A percentile compares a stretch with the other conserved stretches of the same genome.
phyloP scores from a whole-genome alignment of 495 filamentous ascomycete species.

The Neurospora sp. region DNA sequence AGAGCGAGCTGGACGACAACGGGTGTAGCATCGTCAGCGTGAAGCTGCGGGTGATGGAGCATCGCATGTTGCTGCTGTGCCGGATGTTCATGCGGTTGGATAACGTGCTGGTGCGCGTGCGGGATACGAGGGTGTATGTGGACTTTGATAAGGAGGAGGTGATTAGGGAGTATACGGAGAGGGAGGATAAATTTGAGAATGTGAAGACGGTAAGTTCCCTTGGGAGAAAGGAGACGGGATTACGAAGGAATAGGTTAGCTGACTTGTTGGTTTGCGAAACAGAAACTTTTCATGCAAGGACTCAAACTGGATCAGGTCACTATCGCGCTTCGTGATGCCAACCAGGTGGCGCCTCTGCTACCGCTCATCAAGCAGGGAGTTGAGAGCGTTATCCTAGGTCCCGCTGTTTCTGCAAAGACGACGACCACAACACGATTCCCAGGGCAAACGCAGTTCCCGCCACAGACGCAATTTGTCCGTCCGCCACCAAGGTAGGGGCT shows the following conservation, averaged over 20 bases:
- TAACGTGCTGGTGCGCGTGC: conserved; percentile 71
- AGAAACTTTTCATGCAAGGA: conserved; percentile 61
- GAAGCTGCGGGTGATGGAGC: conserved; percentile 88
- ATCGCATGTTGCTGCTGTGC: conserved; percentile 68
- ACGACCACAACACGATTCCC: background rate
- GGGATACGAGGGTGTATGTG: conserved; percentile 86
- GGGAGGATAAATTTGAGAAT: conserved; percentile 68
- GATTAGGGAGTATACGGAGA: conserved; percentile 77
- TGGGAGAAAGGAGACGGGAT: background rate
- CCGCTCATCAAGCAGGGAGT: conserved; percentile 52
- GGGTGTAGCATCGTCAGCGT: conserved; percentile 78
- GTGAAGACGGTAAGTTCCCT: conserved; percentile 57
- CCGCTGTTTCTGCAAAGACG: background rate
- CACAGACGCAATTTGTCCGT: background rate
- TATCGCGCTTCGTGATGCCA: conserved; percentile 72
- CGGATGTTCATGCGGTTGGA: conserved; percentile 94
- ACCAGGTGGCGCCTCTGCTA: conserved; percentile 61
- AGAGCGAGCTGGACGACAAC: conserved; percentile 96
- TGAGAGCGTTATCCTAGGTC: conserved; percentile 31
- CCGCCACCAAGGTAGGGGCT: background rate
- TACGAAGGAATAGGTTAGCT: no score
- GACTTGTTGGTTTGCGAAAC: background rate
- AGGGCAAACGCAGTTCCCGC: background rate
- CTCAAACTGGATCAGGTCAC: conserved; percentile 57
- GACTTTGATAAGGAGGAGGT: conserved; percentile 78